Conservation (phyloP, 345 rosid genomes). For the Corchorus capsularis region DNA sequence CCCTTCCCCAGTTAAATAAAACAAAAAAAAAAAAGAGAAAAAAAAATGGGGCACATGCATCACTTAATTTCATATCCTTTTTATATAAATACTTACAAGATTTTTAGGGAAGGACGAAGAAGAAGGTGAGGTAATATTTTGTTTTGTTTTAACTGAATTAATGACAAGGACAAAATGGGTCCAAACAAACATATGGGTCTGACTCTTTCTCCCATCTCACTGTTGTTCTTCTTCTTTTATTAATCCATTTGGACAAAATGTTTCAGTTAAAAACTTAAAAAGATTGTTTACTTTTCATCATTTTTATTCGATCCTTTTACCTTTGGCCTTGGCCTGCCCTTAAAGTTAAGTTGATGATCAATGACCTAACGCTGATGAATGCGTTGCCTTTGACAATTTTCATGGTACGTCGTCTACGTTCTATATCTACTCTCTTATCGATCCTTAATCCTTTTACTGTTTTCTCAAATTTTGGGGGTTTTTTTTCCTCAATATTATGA, state of each 20-base stretch:
- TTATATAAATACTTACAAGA: too few species aligned
- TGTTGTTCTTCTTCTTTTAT: neutral
- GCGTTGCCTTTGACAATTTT: neutral
- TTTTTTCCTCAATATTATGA: neutral
- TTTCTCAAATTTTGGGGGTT: neutral
- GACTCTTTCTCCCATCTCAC: neutral
- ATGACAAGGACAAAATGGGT: neutral
- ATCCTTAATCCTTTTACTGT: too few species aligned
- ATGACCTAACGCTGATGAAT: constrained; percentile 6
- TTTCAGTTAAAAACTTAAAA: neutral
- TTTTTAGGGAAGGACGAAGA: neutral
- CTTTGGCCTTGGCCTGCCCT: neutral
- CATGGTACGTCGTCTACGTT: neutral
- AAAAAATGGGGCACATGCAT: too few species aligned
- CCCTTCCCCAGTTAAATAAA: neutral
- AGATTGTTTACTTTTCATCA: neutral
- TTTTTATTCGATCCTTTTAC: neutral
- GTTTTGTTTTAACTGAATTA: neutral
- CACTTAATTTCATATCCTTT: too few species aligned
- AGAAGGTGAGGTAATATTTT: neutral
- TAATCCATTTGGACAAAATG: neutral
- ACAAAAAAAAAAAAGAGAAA: too few species aligned
- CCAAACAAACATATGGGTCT: constrained; percentile 13
- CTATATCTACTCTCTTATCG: neutral
- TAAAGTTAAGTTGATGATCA: neutral